Percentiles rank a stretch among this genome's conserved stretches.
phyloP scores from a whole-genome alignment of 257 asterid genomes.

The Eucommia ulmoides region DNA sequence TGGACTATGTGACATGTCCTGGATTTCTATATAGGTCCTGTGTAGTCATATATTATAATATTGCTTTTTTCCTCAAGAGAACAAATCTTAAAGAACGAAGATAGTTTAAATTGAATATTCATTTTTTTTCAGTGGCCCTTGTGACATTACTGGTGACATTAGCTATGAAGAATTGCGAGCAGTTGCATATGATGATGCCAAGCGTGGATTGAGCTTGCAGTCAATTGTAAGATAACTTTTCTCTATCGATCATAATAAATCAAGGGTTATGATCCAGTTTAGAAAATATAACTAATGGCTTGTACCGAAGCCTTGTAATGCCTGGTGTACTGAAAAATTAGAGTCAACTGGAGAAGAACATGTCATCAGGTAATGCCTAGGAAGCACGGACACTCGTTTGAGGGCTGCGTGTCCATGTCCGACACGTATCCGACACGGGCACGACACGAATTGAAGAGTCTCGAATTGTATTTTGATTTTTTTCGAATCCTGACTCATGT shows the following conservation, averaged over 20 bases:
- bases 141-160: conserved; percentile 77
- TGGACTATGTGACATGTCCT: not conserved
- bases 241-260: conserved; percentile 3
- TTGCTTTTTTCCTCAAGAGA: not conserved
- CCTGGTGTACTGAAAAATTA: no score
- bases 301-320: not conserved
- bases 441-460: no score
- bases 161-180: conserved; percentile 87
- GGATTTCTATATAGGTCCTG: not conserved
- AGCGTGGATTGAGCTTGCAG: conserved; percentile 50
- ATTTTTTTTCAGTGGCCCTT: conserved; percentile 60
- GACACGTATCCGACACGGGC: no score
- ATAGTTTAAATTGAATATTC: conserved; percentile 1
- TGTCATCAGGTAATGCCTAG: no score
- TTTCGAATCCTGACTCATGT: no score
- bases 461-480: no score
- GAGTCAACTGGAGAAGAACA: no score
- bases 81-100: conserved; percentile 1
- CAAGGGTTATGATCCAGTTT: not conserved
- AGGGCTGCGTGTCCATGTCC: no score
- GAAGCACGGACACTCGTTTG: no score
- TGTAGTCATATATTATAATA: not conserved
- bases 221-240: conserved; percentile 54
- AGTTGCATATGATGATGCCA: conserved; percentile 76
- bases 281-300: conserved; percentile 3